Conservation (phyloP, 2,329 filamentous ascomycete species). For the Sporothrix humicola region DNA sequence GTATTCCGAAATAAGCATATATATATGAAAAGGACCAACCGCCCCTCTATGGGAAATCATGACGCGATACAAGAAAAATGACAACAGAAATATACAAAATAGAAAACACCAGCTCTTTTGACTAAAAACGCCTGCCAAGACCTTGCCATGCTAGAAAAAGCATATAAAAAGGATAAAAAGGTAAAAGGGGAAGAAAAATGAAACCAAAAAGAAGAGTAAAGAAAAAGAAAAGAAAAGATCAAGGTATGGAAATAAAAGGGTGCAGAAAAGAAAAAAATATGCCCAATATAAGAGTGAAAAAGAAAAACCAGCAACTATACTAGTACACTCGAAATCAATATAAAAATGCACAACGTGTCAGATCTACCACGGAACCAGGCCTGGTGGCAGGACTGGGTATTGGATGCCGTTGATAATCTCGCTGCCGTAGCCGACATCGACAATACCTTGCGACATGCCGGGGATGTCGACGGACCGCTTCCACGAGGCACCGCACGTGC, state of each 20-base stretch:
- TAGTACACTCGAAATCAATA: background rate
- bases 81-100: background rate
- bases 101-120: slow-evolving; percentile 13
- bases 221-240: background rate
- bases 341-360: background rate
- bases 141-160: slow-evolving; percentile 26
- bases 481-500: slow-evolving; percentile 54
- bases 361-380: slow-evolving; percentile 45
- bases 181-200: slow-evolving; percentile 8
- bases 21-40: slow-evolving; percentile 8
- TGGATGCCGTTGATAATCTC: slow-evolving; percentile 51
- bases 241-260: background rate
- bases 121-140: slow-evolving; percentile 27
- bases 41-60: background rate
- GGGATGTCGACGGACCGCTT: slow-evolving; percentile 47
- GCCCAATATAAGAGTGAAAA: slow-evolving; percentile 9
- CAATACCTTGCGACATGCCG: slow-evolving; percentile 36
- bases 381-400: slow-evolving; percentile 50
- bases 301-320: background rate
- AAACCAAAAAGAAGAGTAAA: background rate
- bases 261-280: background rate
- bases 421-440: slow-evolving; percentile 46
- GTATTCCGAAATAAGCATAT: background rate
- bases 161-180: slow-evolving; percentile 12
- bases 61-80: background rate